phyloP scores from a whole-genome alignment of 2,329 filamentous ascomycete genomes.

The Cercospora sp. region DNA sequence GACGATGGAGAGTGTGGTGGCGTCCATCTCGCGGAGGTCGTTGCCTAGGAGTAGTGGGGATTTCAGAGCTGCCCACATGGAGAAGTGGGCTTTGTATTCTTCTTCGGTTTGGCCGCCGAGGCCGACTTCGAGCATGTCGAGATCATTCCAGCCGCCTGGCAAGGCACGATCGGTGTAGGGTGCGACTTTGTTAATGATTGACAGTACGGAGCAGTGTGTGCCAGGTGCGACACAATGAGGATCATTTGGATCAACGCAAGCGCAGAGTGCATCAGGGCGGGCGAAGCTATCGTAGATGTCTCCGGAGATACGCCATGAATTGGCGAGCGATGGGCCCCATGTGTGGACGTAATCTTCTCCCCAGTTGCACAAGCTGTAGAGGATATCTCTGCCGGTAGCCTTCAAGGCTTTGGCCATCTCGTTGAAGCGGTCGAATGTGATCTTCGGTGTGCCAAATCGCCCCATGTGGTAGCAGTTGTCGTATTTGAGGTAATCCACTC shows the following conservation, averaged over 20 bases:
- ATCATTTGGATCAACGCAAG: neutral
- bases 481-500: slow-evolving; percentile 58
- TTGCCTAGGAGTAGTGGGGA: slow-evolving; percentile 53
- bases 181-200: slow-evolving; percentile 53
- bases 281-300: slow-evolving; percentile 1
- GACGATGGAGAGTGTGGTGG: slow-evolving; percentile 46
- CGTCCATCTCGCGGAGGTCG: slow-evolving; percentile 38
- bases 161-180: slow-evolving; percentile 42
- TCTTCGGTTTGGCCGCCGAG: slow-evolving; percentile 44
- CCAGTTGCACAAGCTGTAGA: neutral
- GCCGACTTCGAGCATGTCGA: slow-evolving; percentile 53
- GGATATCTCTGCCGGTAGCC: neutral
- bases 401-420: neutral
- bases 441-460: neutral
- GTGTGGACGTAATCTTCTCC: neutral
- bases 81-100: slow-evolving; percentile 49
- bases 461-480: neutral
- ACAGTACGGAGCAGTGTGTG: slow-evolving; percentile 50
- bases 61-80: slow-evolving; percentile 52
- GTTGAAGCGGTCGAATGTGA: neutral
- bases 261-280: neutral
- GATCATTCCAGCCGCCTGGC: slow-evolving; percentile 41
- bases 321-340: neutral
- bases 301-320: slow-evolving; percentile 4
- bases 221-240: slow-evolving; percentile 1